phyloP scores from a whole-genome alignment of 2,329 filamentous ascomycete species.

The Sporothrix pseudoabietina region DNA sequence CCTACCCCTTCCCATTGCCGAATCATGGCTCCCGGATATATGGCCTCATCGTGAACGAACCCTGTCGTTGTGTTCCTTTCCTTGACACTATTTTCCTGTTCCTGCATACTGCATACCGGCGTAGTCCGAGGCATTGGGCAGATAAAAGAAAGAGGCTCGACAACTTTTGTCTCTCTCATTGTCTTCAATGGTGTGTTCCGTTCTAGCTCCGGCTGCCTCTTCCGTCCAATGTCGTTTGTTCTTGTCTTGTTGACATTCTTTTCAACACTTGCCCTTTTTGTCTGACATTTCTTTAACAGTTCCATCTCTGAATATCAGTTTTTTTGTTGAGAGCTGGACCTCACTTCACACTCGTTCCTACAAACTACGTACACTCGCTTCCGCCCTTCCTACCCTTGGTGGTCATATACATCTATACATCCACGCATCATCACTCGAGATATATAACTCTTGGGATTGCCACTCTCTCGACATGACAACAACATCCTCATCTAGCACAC shows the following conservation, averaged over 20 bases:
- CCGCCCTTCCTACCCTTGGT: neutral
- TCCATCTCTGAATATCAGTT: neutral
- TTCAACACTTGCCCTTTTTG: neutral
- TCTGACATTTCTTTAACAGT: neutral
- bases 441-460: neutral
- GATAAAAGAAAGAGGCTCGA: neutral
- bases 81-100: neutral
- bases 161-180: neutral
- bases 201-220: constrained; percentile 18
- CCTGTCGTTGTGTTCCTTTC: neutral
- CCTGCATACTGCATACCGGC: constrained; percentile 26
- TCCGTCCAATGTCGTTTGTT: neutral
- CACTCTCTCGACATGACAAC: constrained; percentile 22
- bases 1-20: neutral
- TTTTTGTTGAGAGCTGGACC: constrained; percentile 19
- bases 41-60: constrained; percentile 7
- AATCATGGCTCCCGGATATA: constrained; percentile 17
- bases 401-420: neutral
- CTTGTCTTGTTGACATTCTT: constrained; percentile 5
- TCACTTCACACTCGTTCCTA: neutral
- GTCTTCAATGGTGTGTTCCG: neutral
- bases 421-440: neutral
- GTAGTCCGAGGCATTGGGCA: constrained; percentile 8
- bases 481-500: neutral
- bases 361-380: neutral